Conservation (phyloP, 768 basidiomycete genomes). For the Mycena amicta region DNA sequence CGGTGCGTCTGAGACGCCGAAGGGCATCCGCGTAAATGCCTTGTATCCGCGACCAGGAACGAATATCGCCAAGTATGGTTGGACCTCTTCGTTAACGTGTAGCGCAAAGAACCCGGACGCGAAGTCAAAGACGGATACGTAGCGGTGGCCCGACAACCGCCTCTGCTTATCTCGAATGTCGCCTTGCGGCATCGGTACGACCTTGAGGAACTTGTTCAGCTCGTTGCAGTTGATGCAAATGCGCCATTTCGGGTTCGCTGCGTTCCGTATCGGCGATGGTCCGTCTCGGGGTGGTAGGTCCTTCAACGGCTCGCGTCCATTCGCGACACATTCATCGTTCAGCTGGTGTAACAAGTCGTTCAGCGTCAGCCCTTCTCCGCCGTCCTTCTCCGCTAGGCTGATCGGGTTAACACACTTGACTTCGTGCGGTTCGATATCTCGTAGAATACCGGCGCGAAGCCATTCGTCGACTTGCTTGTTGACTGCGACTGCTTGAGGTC, state of each 20-base stretch:
- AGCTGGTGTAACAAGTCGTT: constrained; percentile 36
- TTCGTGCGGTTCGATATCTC: constrained; percentile 25
- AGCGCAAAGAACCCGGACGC: constrained; percentile 38
- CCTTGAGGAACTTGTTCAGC: constrained; percentile 33
- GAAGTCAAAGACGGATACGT: constrained; percentile 38
- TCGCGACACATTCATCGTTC: constrained; percentile 33
- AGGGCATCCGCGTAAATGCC: constrained; percentile 36
- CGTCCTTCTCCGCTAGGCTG: constrained; percentile 38
- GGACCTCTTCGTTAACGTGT: constrained; percentile 16
- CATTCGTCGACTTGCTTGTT: constrained; percentile 36
- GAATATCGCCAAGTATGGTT: constrained; percentile 38
- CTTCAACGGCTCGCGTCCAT: constrained; percentile 24
- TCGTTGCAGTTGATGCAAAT: constrained; percentile 41
- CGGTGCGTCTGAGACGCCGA: constrained; percentile 42
- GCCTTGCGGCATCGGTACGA: constrained; percentile 14
- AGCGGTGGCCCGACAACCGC: constrained; percentile 35
- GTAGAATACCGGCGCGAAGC: constrained; percentile 35
- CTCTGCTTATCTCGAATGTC: constrained; percentile 40
- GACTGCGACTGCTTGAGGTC: constrained; percentile 32
- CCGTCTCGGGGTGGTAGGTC: constrained; percentile 24
- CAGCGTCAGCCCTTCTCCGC: constrained; percentile 27
- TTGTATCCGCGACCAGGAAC: constrained; percentile 39
- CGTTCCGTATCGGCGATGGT: not conserved
- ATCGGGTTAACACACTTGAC: constrained; percentile 37
- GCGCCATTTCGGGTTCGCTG: constrained; percentile 33